Conservation (phyloP, 2,329 filamentous ascomycete species). For the Pseudohalonectria lignicola region DNA sequence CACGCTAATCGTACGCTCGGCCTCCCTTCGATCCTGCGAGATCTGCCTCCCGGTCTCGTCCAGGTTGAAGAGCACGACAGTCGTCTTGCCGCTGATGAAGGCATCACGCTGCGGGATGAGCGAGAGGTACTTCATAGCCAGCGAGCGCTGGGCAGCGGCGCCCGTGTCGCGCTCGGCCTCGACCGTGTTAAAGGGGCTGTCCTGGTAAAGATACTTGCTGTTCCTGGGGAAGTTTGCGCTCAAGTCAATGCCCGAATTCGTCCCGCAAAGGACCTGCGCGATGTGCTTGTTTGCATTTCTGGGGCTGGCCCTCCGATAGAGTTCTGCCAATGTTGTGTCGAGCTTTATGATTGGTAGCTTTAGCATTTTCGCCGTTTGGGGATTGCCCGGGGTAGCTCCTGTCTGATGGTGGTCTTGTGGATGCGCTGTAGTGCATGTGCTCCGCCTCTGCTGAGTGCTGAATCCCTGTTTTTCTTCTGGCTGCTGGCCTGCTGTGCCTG, state of each 20-base stretch:
- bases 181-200: conserved; percentile 17
- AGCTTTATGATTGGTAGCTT: conserved; percentile 20
- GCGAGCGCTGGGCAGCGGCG: conserved; percentile 8
- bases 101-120: conserved; percentile 23
- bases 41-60: conserved; percentile 9
- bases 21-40: conserved; percentile 17
- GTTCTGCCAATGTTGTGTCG: conserved; percentile 22
- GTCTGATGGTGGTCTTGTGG: background rate
- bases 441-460: no score
- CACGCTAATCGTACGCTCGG: conserved; percentile 16
- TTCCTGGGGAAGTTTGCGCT: conserved; percentile 19
- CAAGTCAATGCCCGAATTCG: conserved; percentile 14
- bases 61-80: conserved; percentile 19
- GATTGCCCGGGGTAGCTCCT: no score
- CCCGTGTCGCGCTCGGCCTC: conserved; percentile 7
- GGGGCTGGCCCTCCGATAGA: conserved; percentile 17
- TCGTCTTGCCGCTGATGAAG: conserved; percentile 16
- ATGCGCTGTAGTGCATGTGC: no score
- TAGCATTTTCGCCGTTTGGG: no score
- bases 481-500: no score
- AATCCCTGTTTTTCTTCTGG: no score
- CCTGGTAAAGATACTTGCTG: conserved; percentile 24
- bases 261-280: conserved; percentile 17
- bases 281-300: conserved; percentile 12
- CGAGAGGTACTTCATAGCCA: conserved; percentile 22